Conservation (phyloP, 495 filamentous ascomycete genomes). For the Friedmanniomyces simplex region DNA sequence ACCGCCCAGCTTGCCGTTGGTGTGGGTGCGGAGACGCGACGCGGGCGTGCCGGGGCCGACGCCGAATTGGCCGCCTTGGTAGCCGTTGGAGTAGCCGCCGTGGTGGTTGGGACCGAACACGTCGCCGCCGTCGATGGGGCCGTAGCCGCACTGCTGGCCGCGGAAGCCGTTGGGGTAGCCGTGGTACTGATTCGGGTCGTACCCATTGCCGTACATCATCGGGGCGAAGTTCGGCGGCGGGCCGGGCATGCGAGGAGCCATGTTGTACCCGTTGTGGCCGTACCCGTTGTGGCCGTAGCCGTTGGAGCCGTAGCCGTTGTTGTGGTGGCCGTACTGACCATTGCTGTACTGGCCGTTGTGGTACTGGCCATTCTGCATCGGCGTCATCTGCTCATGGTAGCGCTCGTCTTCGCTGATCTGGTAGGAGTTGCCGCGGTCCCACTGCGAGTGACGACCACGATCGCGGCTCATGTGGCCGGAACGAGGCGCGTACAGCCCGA, state of each 20-base stretch:
- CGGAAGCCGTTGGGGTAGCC: not conserved
- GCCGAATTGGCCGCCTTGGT: not conserved
- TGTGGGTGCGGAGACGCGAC: not conserved
- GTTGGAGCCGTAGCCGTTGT: not conserved
- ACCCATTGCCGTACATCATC: not conserved
- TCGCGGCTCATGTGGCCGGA: not conserved
- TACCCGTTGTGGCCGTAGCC: not conserved
- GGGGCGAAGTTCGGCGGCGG: not conserved
- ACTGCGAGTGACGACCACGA: slow-evolving; percentile 65
- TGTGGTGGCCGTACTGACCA: not conserved
- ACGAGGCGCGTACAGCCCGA: slow-evolving; percentile 42
- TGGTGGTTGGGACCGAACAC: not conserved
- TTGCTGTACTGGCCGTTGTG: not conserved
- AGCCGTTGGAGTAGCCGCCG: not conserved
- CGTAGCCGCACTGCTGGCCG: not conserved
- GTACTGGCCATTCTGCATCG: not conserved
- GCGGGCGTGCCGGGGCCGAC: not conserved
- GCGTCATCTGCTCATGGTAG: not conserved
- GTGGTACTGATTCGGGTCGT: not conserved
- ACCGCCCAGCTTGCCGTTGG: slow-evolving; percentile 3
- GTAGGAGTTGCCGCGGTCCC: slow-evolving; percentile 55
- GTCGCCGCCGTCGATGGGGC: not conserved
- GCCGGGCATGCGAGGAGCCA: not conserved
- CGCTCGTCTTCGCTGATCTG: slow-evolving; percentile 11
- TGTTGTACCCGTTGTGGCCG: slow-evolving; percentile 2